Percentiles rank a stretch among this genome's conserved stretches.
Conservation (phyloP, 495 filamentous ascomycete species). For the Parathielavia appendiculata region DNA sequence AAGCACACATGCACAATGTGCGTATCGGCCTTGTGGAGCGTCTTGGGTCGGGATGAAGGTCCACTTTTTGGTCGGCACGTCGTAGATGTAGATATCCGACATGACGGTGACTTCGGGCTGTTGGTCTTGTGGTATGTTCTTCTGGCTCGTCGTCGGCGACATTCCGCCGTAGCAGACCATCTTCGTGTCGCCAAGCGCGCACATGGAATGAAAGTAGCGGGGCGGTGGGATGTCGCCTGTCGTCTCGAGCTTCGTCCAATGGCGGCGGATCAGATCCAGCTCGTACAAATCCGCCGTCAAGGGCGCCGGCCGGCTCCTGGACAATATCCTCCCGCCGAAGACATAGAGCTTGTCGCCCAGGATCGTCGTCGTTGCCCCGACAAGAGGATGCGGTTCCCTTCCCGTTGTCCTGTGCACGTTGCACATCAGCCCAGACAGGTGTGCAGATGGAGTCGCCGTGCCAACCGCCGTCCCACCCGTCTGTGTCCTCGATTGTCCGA, state of each 20-base stretch:
- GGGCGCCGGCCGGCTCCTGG: conserved; percentile 67
- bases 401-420: conserved; percentile 90
- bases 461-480: conserved; percentile 49
- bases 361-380: conserved; percentile 92
- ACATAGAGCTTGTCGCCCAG: conserved; percentile 93
- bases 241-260: conserved; percentile 86
- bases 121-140: conserved; percentile 53
- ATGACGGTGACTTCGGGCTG: conserved; percentile 92
- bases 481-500: conserved; percentile 33
- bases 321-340: conserved; percentile 86
- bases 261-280: conserved; percentile 80
- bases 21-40: conserved; percentile 88
- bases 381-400: conserved; percentile 80
- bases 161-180: conserved; percentile 97
- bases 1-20: conserved; percentile 90
- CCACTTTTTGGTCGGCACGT: conserved; percentile 81
- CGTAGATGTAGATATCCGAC: conserved; percentile 96
- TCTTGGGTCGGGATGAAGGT: conserved; percentile 74
- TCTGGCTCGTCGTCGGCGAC: conserved; percentile 66
- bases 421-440: conserved; percentile 84
- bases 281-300: conserved; percentile 89
- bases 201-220: conserved; percentile 95
- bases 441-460: conserved; percentile 44
- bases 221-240: conserved; percentile 81
- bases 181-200: conserved; percentile 87